Base-by-base conservation (phyloP, 768 basidiomycete genomes). In the Rhizopogon salebrosus region DNA sequence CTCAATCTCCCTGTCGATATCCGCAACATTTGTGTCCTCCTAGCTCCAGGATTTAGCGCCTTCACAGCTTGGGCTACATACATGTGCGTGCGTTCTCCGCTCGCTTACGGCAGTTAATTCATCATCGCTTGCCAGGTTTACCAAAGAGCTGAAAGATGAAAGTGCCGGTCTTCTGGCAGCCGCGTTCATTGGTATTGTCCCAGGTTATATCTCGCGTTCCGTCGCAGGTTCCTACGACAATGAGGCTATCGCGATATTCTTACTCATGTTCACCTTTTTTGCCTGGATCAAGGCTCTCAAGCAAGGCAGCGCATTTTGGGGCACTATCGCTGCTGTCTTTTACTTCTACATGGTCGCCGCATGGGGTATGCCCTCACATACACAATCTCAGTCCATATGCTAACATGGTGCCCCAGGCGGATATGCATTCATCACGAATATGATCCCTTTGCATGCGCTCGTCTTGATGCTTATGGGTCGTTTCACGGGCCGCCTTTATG, bases 261-360 rank as follows among this genome's bases (percentile, higher is more conserved):
- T 99, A 56, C 90, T 99, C 66, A 98, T 98, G 97, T 92, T 93
- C 72, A 98, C 97, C 4, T 98, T 99, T 73, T 98, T 80, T 75
- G 80, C 80, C 57, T 98, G 97, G 97, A 95, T 99, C 68, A 92
- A 89, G 62, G 95, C 97, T 23, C 75, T 98, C 51, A 98, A 98
- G 71, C 80, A 83, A 41, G 97, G 97, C 39, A 95, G 92, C 55
- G 94, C 92, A 1, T 80, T 95, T 55, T 97, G 83, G 60, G 95
- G 93, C 20, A 90, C 91, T 23, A 63, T 91, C 37, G 86, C 97
- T 41, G 97, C 95, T 16, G 73, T 98, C 3, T 98, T 98, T 73
- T 99, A 99, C 74, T 98, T 98, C 61, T 99, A 98, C 80, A 99
- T 99, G 97, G 97, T 99, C n/a, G 95, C 97, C 49, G 97, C 97